phyloP scores from a whole-genome alignment of 148 eudicot genomes.

The Selenicereus undatus region DNA sequence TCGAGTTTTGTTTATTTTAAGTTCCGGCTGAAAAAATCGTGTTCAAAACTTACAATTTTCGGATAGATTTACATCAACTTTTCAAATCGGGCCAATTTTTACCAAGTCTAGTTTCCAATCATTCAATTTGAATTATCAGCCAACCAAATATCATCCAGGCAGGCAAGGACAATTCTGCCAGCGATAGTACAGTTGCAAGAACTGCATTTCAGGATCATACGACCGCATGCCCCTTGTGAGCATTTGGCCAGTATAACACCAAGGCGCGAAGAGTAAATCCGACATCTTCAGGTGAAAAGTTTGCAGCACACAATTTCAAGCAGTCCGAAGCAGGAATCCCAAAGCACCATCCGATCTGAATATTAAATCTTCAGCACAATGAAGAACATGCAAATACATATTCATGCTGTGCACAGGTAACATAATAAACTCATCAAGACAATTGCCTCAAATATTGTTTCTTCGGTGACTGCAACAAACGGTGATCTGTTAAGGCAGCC shows the following conservation, averaged over 20 bases:
- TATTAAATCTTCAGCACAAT: background rate
- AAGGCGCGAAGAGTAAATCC: background rate
- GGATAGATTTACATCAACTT: no score
- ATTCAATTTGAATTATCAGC: background rate
- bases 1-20: no score
- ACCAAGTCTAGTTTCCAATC: background rate
- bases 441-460: background rate
- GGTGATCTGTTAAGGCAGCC: slow-evolving; percentile 1
- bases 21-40: no score
- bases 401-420: background rate
- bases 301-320: background rate
- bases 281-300: background rate
- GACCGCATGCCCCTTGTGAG: background rate
- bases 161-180: no score
- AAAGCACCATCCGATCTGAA: background rate
- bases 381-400: slow-evolving; percentile 3
- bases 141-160: background rate
- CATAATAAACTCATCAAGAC: background rate
- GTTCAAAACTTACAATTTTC: no score
- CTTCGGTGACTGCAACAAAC: slow-evolving; percentile 3
- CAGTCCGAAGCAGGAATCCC: background rate
- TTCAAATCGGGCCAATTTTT: no score
- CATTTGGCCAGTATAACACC: background rate
- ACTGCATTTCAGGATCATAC: no score
- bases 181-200: no score